Base-by-base conservation (phyloP, 805 yeast genomes). In the Wickerhamiella qilinensis region DNA sequence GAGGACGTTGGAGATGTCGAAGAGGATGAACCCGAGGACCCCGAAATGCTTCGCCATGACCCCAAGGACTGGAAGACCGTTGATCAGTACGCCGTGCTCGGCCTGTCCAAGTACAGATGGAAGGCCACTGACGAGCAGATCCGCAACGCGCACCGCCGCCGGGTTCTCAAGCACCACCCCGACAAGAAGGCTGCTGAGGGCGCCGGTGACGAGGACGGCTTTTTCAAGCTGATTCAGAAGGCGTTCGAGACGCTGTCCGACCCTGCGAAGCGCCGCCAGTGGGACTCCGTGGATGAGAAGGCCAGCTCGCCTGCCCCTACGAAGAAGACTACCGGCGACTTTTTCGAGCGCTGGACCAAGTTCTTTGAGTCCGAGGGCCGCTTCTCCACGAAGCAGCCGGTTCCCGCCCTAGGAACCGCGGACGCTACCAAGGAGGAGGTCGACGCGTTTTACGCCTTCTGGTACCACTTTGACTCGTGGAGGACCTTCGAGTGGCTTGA, bases 51-150 rank as follows among this genome's bases (percentile, higher is more conserved):
- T 51, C 63, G 69, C 24, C 93, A 82, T 55, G 97, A 91, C 59
- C 95, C 98, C 56, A 80, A 94, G 71, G 95, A 91, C 58, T 91
- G 98, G 98, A 91, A 91, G 66, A 66, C 77, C 38, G 93, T 91
- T 49, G 96, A 91, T 62, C 79, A 91, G 63, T 91, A 91, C 55
- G 94, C 93, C 39, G 97, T 91, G 36, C 73, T 91, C 63, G 97
- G 98, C 47, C 68, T 91, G 53, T 77, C 93, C 45, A 82, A 84
- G 58, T 74, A 82, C 62, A 77, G 98, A 69, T 78, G 72, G 77
- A 75, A 64, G 50, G 97, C 98, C 48, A 84, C 83, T 40, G 86
- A 78, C 52, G 93, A 78, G 53, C 96, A 86, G 63, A 76, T 91
- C 56, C 79, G 93, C 65, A 78, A 85, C 60, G 96, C 97, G 41